These are phyloP conservation scores for Fraxinus velutina DNA, from an alignment of 305 asterid species.

Conservation along the genomic window DNA sequence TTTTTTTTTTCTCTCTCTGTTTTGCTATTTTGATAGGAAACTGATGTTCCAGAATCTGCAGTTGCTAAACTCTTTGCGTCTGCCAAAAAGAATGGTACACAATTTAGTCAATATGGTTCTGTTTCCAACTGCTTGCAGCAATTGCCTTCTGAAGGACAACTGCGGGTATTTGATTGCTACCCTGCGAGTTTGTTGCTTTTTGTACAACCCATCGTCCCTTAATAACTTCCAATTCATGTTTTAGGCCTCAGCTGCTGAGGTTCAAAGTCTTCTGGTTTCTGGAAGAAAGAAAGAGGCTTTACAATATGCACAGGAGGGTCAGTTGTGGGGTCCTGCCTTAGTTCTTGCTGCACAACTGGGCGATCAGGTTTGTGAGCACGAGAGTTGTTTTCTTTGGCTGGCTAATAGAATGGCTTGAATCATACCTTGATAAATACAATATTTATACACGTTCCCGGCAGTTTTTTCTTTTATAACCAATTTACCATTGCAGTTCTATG, in stretches of 20 bases:
- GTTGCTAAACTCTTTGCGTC: slow-evolving; percentile 81
- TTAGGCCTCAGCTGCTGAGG: slow-evolving; percentile 77
- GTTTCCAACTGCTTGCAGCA: slow-evolving; percentile 70
- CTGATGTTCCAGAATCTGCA: slow-evolving; percentile 76
- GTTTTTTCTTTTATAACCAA: slow-evolving; percentile 4
- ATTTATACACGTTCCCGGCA: not conserved
- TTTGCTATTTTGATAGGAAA: slow-evolving; percentile 45
- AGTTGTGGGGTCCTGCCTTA: slow-evolving; percentile 97
- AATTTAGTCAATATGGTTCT: slow-evolving; percentile 55
- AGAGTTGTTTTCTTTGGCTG: slow-evolving; percentile 7
- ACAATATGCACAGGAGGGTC: slow-evolving; percentile 90
- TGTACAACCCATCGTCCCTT: slow-evolving; percentile 11
- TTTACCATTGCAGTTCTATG: slow-evolving; percentile 61
- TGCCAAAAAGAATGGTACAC: slow-evolving; percentile 50
- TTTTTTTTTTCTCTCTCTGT: not conserved
- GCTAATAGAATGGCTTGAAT: slow-evolving; percentile 11
- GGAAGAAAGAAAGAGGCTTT: slow-evolving; percentile 95
- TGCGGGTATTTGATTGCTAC: slow-evolving; percentile 46
- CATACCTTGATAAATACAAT: slow-evolving; percentile 11
- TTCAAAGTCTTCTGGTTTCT: slow-evolving; percentile 86
- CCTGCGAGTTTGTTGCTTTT: slow-evolving; percentile 1
- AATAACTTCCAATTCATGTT: slow-evolving; percentile 24
- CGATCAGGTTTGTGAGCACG: slow-evolving; percentile 55
- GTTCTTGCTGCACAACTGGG: slow-evolving; percentile 98
- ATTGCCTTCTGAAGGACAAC: slow-evolving; percentile 77